Conservation (phyloP, 1,284 basidiomycete genomes). For the Moesziomyces parantarcticus region DNA sequence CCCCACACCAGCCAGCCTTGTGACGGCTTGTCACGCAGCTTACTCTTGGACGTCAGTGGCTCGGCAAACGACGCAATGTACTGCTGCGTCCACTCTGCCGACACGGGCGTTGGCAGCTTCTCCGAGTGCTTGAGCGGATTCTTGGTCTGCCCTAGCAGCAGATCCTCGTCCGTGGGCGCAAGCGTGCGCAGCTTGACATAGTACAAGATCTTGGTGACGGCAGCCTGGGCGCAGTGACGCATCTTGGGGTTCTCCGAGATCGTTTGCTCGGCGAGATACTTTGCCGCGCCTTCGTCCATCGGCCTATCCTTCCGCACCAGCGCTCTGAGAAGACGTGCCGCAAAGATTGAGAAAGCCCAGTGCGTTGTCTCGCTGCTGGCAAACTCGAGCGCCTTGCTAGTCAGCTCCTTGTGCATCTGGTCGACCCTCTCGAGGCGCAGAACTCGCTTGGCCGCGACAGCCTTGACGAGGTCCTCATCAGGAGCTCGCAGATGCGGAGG, state of each 20-base stretch:
- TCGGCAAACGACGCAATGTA: constrained; percentile 71
- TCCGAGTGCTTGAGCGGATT: constrained; percentile 76
- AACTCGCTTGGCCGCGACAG: constrained; percentile 62
- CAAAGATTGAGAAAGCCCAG: constrained; percentile 90
- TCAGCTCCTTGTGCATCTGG: constrained; percentile 69
- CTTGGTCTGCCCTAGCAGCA: constrained; percentile 82
- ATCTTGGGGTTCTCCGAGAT: constrained; percentile 83
- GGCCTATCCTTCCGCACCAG: constrained; percentile 81
- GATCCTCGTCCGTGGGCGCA: constrained; percentile 75
- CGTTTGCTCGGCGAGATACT: constrained; percentile 65
- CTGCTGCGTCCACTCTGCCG: constrained; percentile 72
- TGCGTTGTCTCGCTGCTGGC: constrained; percentile 78
- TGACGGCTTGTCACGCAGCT: constrained; percentile 80
- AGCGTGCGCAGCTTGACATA: constrained; percentile 88
- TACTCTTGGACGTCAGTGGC: constrained; percentile 66
- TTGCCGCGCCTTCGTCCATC: constrained; percentile 75
- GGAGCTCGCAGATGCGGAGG: constrained; percentile 15
- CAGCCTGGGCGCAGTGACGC: constrained; percentile 79
- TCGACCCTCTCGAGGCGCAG: constrained; percentile 67
- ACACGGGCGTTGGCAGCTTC: constrained; percentile 52
- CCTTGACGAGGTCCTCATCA: constrained; percentile 60
- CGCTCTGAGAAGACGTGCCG: constrained; percentile 77
- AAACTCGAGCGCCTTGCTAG: constrained; percentile 77
- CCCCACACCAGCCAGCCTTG: constrained; percentile 91
- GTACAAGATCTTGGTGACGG: constrained; percentile 78